Evolutionary conservation across 129 eudicot genomes (phyloP).

Genomic region (Flaveria linearis): DNA sequence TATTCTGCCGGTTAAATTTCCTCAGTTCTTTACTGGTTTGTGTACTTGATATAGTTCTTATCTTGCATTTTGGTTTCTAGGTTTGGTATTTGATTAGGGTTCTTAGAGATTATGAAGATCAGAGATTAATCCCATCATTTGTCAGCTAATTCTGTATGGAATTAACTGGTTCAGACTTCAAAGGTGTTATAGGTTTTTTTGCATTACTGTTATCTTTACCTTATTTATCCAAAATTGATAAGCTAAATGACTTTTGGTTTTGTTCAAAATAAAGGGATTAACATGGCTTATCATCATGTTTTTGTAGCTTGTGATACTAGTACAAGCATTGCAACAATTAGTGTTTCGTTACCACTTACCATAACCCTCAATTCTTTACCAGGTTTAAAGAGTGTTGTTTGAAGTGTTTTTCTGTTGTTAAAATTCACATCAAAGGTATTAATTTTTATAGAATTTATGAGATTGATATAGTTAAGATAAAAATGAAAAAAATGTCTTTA

Average conservation of each 20-base stretch:
- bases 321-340: not conserved
- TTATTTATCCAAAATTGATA: not conserved
- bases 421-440: no score
- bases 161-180: not conserved
- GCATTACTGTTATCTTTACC: not conserved
- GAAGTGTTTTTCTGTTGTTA: not conserved
- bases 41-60: not conserved
- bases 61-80: no score
- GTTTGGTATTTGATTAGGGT: no score
- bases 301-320: not conserved
- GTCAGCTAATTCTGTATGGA: not conserved
- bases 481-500: not conserved
- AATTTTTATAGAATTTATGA: not conserved
- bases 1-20: conserved; percentile 88
- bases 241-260: not conserved
- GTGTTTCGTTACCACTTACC: no score
- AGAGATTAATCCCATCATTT: not conserved
- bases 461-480: not conserved
- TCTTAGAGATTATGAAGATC: not conserved
- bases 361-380: no score
- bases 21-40: conserved; percentile 74
- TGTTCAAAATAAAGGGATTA: not conserved
- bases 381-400: not conserved
- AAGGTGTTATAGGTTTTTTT: not conserved
- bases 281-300: not conserved